Base-by-base conservation (phyloP, 2,329 filamentous ascomycete genomes). In the Leptographium procerum region DNA sequence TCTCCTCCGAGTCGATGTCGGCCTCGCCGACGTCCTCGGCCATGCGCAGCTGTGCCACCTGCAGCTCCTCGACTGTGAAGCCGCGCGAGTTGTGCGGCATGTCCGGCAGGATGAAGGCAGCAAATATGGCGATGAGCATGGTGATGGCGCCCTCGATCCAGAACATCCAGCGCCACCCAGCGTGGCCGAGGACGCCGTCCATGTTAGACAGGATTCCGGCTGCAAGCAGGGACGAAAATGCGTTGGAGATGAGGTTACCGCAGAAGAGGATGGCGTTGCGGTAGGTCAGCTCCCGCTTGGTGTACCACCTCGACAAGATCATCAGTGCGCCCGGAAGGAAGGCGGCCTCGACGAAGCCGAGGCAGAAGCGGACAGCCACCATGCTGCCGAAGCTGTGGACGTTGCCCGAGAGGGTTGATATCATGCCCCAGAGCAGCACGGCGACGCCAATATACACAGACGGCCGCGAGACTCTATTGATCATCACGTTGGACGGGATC, bases 101-200 rank as follows among this genome's bases (percentile, higher is more conserved):
- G 65, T 89, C 85, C 62, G 85, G 78, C 1, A 89, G 82, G 67
- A 83, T 75, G 76, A 81, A 87, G 69, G 81, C 84, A 2, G 78
- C 80, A 1, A 74, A 68, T 4, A 84, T 64, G 2, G 83, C 60
- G 14, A 36, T 84, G 1, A 85, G 5, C 6, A 85, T 73, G 0
- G 83, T 86, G 1, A 75, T 75, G 9, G 85, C 55, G 14, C 84
- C 84, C 70, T 83, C 78, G 28, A 82, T 71, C 29, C 65, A 61
- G 57, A 77, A 77, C 52, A 78, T 72, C 76, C 71, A 79, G 26
- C 70, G 70, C 73, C 74, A 79, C 1, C 73, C 75, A 6, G 66
- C 62, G 34, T 70, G 66, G 1, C 75, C 75, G 10, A 75, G 77
- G 2, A 78, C 66, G 2, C 80, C 80, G 53, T 78, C 70, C 77